Evolutionary conservation across 2,329 filamentous ascomycete species (phyloP).

Genomic region (Diaporthe ilicicola): DNA sequence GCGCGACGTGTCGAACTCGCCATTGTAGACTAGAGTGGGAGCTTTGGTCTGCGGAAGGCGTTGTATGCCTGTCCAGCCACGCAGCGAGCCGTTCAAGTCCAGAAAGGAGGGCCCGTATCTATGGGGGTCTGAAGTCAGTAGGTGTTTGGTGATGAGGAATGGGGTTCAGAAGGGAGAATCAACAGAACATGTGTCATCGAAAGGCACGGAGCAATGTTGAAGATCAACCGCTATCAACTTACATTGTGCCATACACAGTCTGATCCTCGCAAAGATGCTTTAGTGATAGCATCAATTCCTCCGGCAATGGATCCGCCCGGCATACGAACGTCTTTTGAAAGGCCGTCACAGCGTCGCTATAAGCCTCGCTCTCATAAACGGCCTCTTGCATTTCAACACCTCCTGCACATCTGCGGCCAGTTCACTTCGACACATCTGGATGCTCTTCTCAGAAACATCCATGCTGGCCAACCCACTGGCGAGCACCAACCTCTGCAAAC

Average conservation of each 20-base stretch:
- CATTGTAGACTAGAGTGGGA: conserved; percentile 39
- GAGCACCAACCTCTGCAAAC: conserved; percentile 41
- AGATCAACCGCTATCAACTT: conserved; percentile 20
- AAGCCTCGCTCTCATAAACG: conserved; percentile 16
- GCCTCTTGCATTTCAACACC: conserved; percentile 17
- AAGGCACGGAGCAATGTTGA: not conserved
- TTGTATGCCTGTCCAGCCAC: conserved; percentile 35
- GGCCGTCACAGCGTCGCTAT: conserved; percentile 17
- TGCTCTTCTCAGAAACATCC: conserved; percentile 26
- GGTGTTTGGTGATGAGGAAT: conserved; percentile 3
- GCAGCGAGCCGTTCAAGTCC: conserved; percentile 33
- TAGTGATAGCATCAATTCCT: conserved; percentile 24
- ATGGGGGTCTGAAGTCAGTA: conserved; percentile 16
- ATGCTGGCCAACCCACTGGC: conserved; percentile 43
- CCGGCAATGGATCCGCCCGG: conserved; percentile 21
- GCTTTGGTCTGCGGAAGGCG: conserved; percentile 36
- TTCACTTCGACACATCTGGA: conserved; percentile 17
- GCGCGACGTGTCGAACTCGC: conserved; percentile 40
- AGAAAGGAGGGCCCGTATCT: conserved; percentile 37
- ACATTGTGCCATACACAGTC: conserved; percentile 28
- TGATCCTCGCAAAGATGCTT: conserved; percentile 18
- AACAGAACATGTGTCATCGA: conserved; percentile 21
- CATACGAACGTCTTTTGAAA: conserved; percentile 27
- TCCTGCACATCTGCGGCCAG: conserved; percentile 9
- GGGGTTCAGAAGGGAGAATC: not conserved